Percentiles rank a stretch among this genome's conserved stretches.
Evolutionary conservation across 1,284 basidiomycete genomes (phyloP).

Genomic region (Ganoderma boninense): DNA sequence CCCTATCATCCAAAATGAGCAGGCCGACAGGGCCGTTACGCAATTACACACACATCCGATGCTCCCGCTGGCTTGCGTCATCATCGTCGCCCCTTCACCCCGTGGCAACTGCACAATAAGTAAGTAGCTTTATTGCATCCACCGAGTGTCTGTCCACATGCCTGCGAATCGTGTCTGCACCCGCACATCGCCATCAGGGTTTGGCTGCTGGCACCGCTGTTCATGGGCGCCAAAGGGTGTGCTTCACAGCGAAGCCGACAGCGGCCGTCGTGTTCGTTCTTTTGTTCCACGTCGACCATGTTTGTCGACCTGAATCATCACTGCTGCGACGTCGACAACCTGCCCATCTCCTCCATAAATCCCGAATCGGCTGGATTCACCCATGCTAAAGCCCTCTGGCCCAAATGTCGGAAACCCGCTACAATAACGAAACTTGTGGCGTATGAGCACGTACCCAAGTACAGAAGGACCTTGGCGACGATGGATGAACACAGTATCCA

Average conservation of each 20-base stretch:
- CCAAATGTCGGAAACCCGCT: no score
- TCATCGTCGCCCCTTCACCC: not conserved
- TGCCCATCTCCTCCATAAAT: not conserved
- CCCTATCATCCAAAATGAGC: slow-evolving; percentile 29
- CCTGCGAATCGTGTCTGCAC: not conserved
- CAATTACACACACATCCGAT: not conserved
- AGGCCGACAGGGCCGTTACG: slow-evolving; percentile 26
- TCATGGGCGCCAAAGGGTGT: not conserved
- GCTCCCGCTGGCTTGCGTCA: not conserved
- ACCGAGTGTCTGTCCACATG: not conserved
- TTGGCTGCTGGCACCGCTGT: no score
- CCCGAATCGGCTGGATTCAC: not conserved
- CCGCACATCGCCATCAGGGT: not conserved
- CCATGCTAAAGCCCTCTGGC: not conserved
- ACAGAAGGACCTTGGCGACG: not conserved
- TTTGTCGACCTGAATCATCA: not conserved
- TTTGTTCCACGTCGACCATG: not conserved
- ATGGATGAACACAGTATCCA: no score
- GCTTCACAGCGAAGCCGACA: not conserved
- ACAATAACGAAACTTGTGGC: not conserved
- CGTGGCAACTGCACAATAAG: not conserved
- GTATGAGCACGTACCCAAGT: not conserved
- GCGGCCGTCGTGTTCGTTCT: not conserved
- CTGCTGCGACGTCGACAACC: not conserved
- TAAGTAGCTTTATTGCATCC: not conserved